Conservation (phyloP, 495 filamentous ascomycete genomes). For the Eremomyces bilateralis region DNA sequence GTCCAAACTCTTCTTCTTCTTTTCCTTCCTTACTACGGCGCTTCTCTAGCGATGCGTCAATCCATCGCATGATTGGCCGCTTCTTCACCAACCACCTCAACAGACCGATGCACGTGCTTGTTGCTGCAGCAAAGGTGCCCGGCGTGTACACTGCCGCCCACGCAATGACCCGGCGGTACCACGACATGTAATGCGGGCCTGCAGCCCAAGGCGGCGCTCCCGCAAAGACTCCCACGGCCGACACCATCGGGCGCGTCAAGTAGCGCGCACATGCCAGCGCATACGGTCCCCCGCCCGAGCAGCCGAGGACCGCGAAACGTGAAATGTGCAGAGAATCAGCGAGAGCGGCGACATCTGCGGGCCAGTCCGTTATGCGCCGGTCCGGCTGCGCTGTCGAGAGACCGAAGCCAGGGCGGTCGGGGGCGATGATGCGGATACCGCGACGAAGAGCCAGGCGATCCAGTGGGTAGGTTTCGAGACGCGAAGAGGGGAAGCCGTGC, state of each 20-base stretch:
- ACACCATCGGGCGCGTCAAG: slow-evolving; percentile 16
- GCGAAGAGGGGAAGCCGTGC: slow-evolving; percentile 25
- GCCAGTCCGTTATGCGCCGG: slow-evolving; percentile 21
- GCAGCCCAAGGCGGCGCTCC: slow-evolving; percentile 17
- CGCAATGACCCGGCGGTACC: slow-evolving; percentile 1
- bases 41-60: slow-evolving; percentile 8
- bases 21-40: slow-evolving; percentile 1
- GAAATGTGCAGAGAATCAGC: slow-evolving; percentile 17
- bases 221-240: slow-evolving; percentile 18
- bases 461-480: slow-evolving; percentile 19
- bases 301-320: slow-evolving; percentile 23
- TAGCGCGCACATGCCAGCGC: slow-evolving; percentile 23
- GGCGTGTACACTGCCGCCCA: slow-evolving; percentile 3
- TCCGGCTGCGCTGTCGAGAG: slow-evolving; percentile 20
- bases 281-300: slow-evolving; percentile 26
- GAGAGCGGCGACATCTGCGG: slow-evolving; percentile 20
- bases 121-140: slow-evolving; percentile 1
- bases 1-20: not conserved
- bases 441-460: slow-evolving; percentile 13
- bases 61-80: slow-evolving; percentile 1
- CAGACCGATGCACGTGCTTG: slow-evolving; percentile 2
- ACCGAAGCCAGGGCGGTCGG: slow-evolving; percentile 25
- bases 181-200: slow-evolving; percentile 10
- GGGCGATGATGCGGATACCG: slow-evolving; percentile 19
- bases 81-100: slow-evolving; percentile 5